Base-by-base conservation (phyloP, 164 flowering plant species). In the Vitis labrusca region DNA sequence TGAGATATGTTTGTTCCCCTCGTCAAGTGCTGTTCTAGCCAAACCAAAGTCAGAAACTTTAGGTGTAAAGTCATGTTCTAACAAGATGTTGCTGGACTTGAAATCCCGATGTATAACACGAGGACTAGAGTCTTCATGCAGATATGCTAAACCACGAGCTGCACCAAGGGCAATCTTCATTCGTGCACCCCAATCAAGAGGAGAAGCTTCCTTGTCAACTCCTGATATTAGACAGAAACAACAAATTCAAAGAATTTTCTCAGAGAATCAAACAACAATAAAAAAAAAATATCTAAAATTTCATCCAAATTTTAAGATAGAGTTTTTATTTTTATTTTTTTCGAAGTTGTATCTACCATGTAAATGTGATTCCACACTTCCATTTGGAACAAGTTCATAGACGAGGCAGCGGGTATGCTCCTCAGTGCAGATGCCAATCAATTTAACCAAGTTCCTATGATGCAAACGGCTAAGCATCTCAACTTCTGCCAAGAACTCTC, bases 21-120 rank as follows among this genome's bases (percentile, higher is more conserved):
- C 89, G 6, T 86, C 91, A 70, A 81, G 6, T 52, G 89, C 90
- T 15, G 88, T 59, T 74, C 86, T 81, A 71, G 94, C 94, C 78
- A 89, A 74, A 50, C 94, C 94, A 73, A 89, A 89, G 68, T 89
- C 92, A n/a, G 92, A 86, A 62, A 89, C 88, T 74, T 85, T 88
- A 16, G 94, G 89, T 8, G 89, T 86, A 62, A 82, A 88, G 70
- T 89, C 94, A 75, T 80, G 67, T 65, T 89, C 94, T 66, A 89
- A 55, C 76, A 89, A 80, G 72, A 89, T 89, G 80, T 89, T 89
- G 73, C 91, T 87, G n/a, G 91, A 74, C 77, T 89, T 89, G 78
- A 87, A 86, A 80, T 89, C 93, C 32, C 93, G 70, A 69, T 89
- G 93, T 27, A 89, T 85, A 15, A 89, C 91, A 13, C 85, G 76